Evolutionary conservation across 2,329 filamentous ascomycete genomes (phyloP), one percentile per base, ranked within the genome.

Genomic region (Stachybotrys echinatus): DNA sequence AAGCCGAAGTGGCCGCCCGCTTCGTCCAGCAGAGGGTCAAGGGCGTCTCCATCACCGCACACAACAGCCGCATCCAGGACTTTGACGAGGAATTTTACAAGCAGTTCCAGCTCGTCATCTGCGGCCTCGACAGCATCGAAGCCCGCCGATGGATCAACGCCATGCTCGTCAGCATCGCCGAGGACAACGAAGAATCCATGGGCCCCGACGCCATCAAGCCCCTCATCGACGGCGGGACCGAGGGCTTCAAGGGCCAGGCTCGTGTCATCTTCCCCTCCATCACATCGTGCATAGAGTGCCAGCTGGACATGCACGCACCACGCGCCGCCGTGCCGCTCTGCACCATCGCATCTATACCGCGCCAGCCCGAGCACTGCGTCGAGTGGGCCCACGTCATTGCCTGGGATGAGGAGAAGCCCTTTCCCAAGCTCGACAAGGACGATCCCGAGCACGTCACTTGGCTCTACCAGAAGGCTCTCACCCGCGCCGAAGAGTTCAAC

Each of bases 351-450:
- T 95, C 90, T 18, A 97, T 99, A 58, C 94, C 94, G 10, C 88
- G 94, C 14, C 94, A 99, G 65, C 94, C 94, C 1, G 92, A 97
- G 67, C 94, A 99, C 72, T 99, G 94, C 67, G 89, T 99, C 62
- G 94, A 99, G 72, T 99, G 94, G 94, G 95, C 94, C 0, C 92
- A 97, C 66, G 87, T 97, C 63, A 96, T 99, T 55, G 94, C 94
- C 39, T 99, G 94, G 94, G 91, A 96, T 54, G 81, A 87, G 58
- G 84, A 90, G 62, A 86, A 87, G 65, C 88, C 87, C 55, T 95
- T 92, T 57, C 85, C 91, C 18, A 79, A 81, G 34, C 85, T 99
- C 45, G 94, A 99, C 71, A 96, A 90, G 59, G 95, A 99, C 67
- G 90, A 99, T 61, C 89, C 95, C 39, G 90, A 95, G 65, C 94